Conservation (phyloP, 495 filamentous ascomycete species). For the Staphylotrichum longicolle region DNA sequence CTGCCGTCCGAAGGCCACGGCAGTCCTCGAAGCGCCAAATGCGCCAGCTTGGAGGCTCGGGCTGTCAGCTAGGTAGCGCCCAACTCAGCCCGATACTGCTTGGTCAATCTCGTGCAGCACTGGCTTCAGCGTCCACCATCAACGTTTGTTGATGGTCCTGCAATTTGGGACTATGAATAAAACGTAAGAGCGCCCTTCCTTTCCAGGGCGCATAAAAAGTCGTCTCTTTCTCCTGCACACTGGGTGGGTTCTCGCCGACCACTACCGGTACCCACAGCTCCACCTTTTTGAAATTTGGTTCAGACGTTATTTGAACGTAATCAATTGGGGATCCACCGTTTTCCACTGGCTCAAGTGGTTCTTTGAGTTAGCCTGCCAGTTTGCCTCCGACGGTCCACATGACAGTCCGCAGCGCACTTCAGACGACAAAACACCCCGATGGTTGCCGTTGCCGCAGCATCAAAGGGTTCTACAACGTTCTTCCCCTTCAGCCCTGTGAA, state of each 20-base stretch:
- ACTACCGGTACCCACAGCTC: slow-evolving; percentile 26
- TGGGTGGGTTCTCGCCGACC: slow-evolving; percentile 18
- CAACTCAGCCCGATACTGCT: too few species aligned
- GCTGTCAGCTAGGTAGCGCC: too few species aligned
- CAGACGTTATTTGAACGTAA: slow-evolving; percentile 24
- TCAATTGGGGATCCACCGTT: slow-evolving; percentile 24
- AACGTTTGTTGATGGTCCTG: too few species aligned
- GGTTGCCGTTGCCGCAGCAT: not conserved
- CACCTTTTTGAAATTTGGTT: slow-evolving; percentile 32
- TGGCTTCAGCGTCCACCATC: too few species aligned
- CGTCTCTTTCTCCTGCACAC: not conserved
- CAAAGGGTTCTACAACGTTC: too few species aligned
- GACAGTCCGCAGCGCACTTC: slow-evolving; percentile 5
- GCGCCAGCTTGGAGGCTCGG: too few species aligned
- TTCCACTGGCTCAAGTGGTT: slow-evolving; percentile 6
- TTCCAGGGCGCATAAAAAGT: too few species aligned
- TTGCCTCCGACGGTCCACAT: slow-evolving; percentile 11
- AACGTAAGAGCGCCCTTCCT: too few species aligned
- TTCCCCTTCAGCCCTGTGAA: not conserved
- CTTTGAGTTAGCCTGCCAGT: slow-evolving; percentile 11
- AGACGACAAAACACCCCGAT: slow-evolving; percentile 5
- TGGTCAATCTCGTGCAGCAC: too few species aligned
- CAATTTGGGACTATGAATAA: too few species aligned
- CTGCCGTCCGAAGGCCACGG: not conserved
- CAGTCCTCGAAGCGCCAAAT: not conserved